Evolutionary conservation across 768 basidiomycete genomes (phyloP).

Genomic region (Mycena indigotica): DNA sequence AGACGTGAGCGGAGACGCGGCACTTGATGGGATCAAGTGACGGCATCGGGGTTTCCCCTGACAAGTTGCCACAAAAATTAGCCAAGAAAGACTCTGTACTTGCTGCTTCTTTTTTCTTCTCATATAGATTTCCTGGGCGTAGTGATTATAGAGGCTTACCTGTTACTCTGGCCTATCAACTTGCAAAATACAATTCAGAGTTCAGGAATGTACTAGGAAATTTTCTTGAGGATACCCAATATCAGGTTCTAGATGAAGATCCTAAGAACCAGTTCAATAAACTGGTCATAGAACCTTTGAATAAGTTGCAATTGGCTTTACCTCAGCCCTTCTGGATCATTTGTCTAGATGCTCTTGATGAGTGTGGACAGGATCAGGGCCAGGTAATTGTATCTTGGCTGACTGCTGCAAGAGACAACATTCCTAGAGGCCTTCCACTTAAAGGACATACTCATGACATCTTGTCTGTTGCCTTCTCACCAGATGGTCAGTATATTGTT

Average conservation of each 20-base stretch:
- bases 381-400: conserved; percentile 6
- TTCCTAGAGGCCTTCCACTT: too few relatives aligned
- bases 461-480: conserved; percentile 3
- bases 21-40: too few relatives aligned
- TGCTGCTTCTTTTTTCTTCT: conserved; percentile 14
- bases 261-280: conserved; percentile 3
- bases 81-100: not conserved
- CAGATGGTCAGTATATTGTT: conserved; percentile 6
- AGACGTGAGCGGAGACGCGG: too few relatives aligned
- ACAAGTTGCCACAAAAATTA: conserved; percentile 1
- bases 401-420: not conserved
- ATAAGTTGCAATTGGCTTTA: not conserved
- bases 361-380: conserved; percentile 7
- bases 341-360: conserved; percentile 3
- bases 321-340: not conserved
- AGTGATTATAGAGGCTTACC: not conserved
- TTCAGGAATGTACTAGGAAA: not conserved
- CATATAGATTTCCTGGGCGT: not conserved
- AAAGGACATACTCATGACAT: too few relatives aligned
- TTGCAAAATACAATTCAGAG: not conserved
- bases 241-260: not conserved
- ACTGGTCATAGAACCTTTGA: conserved; percentile 1
- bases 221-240: not conserved
- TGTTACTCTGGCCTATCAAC: conserved; percentile 1
- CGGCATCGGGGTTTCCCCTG: too few relatives aligned